Base-by-base conservation (phyloP, 345 rosid genomes). In the Salix caprea region DNA sequence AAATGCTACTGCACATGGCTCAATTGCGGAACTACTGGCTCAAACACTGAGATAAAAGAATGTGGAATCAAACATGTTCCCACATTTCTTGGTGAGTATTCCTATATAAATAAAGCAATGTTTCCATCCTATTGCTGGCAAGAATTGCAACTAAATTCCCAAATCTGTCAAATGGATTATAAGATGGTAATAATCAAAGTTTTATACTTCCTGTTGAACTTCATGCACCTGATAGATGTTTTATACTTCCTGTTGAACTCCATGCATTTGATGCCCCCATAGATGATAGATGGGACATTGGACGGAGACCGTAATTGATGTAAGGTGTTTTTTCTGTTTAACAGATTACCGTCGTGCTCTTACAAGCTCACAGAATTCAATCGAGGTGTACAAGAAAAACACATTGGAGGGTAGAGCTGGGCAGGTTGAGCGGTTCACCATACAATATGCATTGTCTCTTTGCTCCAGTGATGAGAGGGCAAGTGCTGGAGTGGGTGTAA, bases 11-110 rank as follows among this genome's bases (percentile, higher is more conserved):
- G 83, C 99, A 93, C 86, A 90, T 93, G 92, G 98, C 99, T 82
- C 99, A 95, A 79, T 80, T 95, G 76, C 85, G 96, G 76, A 91
- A 89, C 89, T 93, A 95, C 84, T 95, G 99, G 98, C 94, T 90
- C 67, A 95, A 89, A 83, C 90, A 93, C 77, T 91, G 77, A 85
- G 80, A 65, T 11, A 72, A 73, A 23, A 26, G 42, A 37, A 30
- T 18, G 52, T 48, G 37, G 44, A 46, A 73, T 36, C 70, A 8
- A 65, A 70, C 7, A 15, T 16, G 15, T 74, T 39, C 32, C 8
- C 34, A 6, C 30, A 7, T 15, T 16, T 21, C 28, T 19, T 28
- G 67, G 71, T 72, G 36, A 10, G 65, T 62, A 6, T 34, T 37
- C 24, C 40, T 4, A 32, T 48, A 15, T 48, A 4, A 46, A 46